Evolutionary conservation across 2,329 filamentous ascomycete species (phyloP).

Genomic region (Xylariaceae sp.): DNA sequence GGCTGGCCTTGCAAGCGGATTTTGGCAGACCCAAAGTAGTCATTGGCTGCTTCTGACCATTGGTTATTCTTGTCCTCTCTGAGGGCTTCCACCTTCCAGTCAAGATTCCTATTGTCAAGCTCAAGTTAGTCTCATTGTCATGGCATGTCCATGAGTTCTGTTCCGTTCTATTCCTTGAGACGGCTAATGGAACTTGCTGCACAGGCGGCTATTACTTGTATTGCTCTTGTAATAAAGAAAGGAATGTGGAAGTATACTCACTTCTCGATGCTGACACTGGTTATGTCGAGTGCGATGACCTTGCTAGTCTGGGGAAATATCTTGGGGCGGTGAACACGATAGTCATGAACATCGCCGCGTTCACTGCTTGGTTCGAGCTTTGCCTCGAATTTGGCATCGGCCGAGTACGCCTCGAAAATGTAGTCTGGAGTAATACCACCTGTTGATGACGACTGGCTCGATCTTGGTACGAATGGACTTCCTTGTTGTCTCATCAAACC

Average conservation of each 20-base stretch:
- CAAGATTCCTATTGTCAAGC: conserved; percentile 23
- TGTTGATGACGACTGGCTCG: conserved; percentile 10
- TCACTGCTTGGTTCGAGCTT: not conserved
- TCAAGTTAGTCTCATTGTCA: conserved; percentile 9
- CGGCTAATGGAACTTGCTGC: too few relatives aligned
- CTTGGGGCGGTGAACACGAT: conserved; percentile 9
- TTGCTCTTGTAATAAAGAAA: not conserved
- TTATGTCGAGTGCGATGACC: conserved; percentile 19
- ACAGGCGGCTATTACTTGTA: too few relatives aligned
- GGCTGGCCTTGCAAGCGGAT: conserved; percentile 14
- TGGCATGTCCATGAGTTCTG: not conserved
- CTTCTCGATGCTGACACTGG: conserved; percentile 29
- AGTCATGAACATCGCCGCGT: not conserved
- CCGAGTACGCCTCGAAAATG: conserved; percentile 15
- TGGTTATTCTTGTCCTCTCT: conserved; percentile 17
- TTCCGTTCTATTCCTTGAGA: too few relatives aligned
- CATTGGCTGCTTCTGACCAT: conserved; percentile 13
- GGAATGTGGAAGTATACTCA: conserved; percentile 10
- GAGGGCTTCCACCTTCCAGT: conserved; percentile 33
- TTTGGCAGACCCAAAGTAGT: conserved; percentile 19
- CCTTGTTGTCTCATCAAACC: conserved; percentile 10
- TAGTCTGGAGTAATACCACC: conserved; percentile 19
- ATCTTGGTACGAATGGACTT: conserved; percentile 15
- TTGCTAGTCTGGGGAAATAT: conserved; percentile 5
- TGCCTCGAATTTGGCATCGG: conserved; percentile 12